These are phyloP conservation scores for Talaromyces sp. DNA, from an alignment of 2,329 filamentous ascomycete genomes.

Conservation along the genomic window DNA sequence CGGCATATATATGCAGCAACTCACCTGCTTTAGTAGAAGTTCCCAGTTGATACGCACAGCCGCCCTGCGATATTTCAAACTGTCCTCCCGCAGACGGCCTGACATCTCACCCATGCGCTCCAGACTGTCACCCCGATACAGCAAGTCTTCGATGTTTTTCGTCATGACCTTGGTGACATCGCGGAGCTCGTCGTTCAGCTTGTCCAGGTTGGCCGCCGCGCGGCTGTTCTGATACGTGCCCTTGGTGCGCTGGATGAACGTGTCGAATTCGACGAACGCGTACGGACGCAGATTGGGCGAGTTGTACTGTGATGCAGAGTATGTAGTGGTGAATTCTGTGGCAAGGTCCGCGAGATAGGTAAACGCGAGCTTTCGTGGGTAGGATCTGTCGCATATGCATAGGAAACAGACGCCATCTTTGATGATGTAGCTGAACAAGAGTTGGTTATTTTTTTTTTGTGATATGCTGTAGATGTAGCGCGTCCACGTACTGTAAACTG, in stretches of 20 bases:
- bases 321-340: conserved; percentile 83
- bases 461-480: neutral
- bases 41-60: conserved; percentile 98
- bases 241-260: conserved; percentile 89
- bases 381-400: conserved; percentile 87
- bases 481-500: conserved; percentile 69
- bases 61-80: conserved; percentile 86
- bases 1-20: conserved; percentile 16
- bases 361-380: conserved; percentile 96
- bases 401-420: conserved; percentile 80
- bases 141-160: conserved; percentile 97
- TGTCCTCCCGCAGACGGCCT: conserved; percentile 80
- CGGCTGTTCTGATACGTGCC: conserved; percentile 90
- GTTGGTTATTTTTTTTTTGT: neutral
- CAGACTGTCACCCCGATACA: conserved; percentile 89
- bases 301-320: conserved; percentile 69
- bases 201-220: conserved; percentile 86
- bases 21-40: conserved; percentile 78
- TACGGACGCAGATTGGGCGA: conserved; percentile 77
- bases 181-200: conserved; percentile 92
- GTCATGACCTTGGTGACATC: conserved; percentile 99
- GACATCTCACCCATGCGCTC: conserved; percentile 98
- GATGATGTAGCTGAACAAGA: conserved; percentile 70
- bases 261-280: conserved; percentile 97
- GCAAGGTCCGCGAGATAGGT: conserved; percentile 93